Percentiles rank a stretch among this genome's conserved stretches.
Conservation (phyloP, 2,329 filamentous ascomycete species). For the Ceratocystis huliohia region DNA sequence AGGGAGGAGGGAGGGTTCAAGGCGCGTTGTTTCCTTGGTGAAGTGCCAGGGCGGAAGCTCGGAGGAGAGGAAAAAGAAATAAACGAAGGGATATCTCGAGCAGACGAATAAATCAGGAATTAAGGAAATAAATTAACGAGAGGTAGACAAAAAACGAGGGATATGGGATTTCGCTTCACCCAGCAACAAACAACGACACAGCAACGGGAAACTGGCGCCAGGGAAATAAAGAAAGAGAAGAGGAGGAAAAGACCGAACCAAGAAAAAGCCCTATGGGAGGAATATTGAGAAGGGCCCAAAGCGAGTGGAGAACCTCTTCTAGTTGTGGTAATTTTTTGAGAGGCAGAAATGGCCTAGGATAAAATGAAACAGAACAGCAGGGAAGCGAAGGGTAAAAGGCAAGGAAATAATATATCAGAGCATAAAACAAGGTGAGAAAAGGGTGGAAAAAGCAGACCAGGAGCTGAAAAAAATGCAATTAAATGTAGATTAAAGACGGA, state of each 20-base stretch:
- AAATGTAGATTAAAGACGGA: not conserved
- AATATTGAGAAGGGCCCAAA: constrained; percentile 1
- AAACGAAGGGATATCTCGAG: constrained; percentile 5
- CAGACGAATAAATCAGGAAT: not conserved
- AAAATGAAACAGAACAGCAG: constrained; percentile 4
- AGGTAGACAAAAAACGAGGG: not conserved
- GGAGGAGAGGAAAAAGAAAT: constrained; percentile 2
- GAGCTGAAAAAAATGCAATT: not conserved
- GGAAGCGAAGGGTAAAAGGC: not conserved
- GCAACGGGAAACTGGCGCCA: constrained; percentile 7
- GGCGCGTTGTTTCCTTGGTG: not conserved
- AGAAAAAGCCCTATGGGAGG: constrained; percentile 1
- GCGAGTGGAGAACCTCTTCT: not conserved
- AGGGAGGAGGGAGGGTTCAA: not conserved
- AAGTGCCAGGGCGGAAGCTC: not conserved
- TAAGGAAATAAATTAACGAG: not conserved
- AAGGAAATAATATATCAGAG: not conserved
- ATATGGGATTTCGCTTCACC: no score
- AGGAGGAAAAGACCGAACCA: not conserved
- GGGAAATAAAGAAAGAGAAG: not conserved
- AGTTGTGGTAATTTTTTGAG: not conserved
- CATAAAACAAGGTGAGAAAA: not conserved
- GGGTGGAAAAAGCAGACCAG: not conserved
- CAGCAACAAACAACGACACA: not conserved
- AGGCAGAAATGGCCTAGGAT: not conserved